Percentiles rank a stretch among this genome's conserved stretches.
Evolutionary conservation across 2,329 filamentous ascomycete genomes (phyloP).

Genomic region (Hymenoscyphus salicellus): DNA sequence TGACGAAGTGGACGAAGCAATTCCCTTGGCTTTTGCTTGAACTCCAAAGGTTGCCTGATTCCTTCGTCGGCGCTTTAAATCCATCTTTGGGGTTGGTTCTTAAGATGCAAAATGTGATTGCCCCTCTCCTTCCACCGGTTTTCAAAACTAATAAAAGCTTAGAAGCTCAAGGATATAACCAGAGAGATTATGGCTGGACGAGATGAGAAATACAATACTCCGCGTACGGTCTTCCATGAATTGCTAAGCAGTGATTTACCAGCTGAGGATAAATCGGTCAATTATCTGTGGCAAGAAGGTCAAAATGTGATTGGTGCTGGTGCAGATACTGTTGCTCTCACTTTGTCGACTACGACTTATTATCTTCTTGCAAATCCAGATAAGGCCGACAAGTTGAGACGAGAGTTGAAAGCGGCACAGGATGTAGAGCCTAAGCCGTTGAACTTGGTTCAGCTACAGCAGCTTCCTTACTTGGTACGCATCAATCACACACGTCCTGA

Average conservation of each 20-base stretch:
- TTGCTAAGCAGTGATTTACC: constrained; percentile 20
- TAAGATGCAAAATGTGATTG: constrained; percentile 17
- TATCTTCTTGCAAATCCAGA: constrained; percentile 23
- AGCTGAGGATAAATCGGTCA: constrained; percentile 18
- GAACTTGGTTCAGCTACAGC: constrained; percentile 24
- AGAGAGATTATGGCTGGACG: constrained; percentile 11
- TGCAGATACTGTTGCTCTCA: constrained; percentile 21
- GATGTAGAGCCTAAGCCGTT: constrained; percentile 5
- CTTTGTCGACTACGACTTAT: constrained; percentile 18
- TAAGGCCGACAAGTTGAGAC: constrained; percentile 17
- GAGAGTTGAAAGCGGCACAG: constrained; percentile 18
- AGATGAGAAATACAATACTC: constrained; percentile 11
- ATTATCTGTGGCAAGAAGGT: constrained; percentile 24
- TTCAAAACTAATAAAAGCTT: not conserved
- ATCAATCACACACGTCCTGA: not conserved
- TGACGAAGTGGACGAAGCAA: constrained; percentile 23
- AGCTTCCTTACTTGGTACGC: constrained; percentile 26
- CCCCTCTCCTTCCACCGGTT: not conserved
- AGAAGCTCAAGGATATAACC: constrained; percentile 15
- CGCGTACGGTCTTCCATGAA: constrained; percentile 22
- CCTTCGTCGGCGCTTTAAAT: constrained; percentile 15
- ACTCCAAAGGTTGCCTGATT: constrained; percentile 14
- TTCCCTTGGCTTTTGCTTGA: constrained; percentile 22
- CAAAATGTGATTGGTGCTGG: constrained; percentile 26
- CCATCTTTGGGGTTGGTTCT: constrained; percentile 20